Percentiles rank a stretch among this genome's conserved stretches.
phyloP scores from a whole-genome alignment of 2,329 filamentous ascomycete species.

The Chrysoporthe puriensis region DNA sequence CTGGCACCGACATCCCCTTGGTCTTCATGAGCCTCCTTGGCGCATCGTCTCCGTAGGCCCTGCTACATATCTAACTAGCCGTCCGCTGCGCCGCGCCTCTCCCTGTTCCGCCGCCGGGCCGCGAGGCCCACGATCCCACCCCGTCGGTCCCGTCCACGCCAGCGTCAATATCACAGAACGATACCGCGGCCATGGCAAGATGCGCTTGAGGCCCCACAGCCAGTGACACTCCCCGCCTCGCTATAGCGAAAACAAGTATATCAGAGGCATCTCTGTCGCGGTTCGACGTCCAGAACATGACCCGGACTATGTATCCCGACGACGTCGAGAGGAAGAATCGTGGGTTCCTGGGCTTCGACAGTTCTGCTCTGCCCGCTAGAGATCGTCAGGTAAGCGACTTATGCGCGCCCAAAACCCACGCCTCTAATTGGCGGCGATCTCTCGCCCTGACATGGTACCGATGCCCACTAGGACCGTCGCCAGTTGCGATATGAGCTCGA shows the following conservation, averaged over 20 bases:
- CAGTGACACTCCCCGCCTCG: neutral
- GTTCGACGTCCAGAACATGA: conserved; percentile 28
- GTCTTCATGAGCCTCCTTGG: neutral
- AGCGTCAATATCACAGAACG: neutral
- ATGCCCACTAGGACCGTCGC: conserved; percentile 48
- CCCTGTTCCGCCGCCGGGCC: neutral
- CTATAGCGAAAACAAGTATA: neutral
- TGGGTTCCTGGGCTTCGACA: conserved; percentile 55
- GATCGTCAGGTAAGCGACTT: conserved; percentile 49
- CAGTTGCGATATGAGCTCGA: conserved; percentile 58
- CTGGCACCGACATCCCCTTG: neutral
- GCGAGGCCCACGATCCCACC: conserved; percentile 1
- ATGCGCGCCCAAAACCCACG: neutral
- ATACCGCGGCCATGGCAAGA: neutral
- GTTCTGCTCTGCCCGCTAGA: conserved; percentile 53
- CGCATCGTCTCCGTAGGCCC: no score
- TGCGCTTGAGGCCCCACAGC: conserved; percentile 7
- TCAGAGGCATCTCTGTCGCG: neutral
- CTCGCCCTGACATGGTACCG: neutral
- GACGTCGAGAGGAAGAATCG: conserved; percentile 48
- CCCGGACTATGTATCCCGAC: conserved; percentile 39
- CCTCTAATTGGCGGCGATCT: neutral
- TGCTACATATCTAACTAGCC: neutral
- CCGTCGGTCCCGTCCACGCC: neutral
- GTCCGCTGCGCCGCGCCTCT: neutral